These are phyloP conservation scores for Aureobasidium sp. DNA, from an alignment of 2,329 filamentous ascomycete genomes.

Conservation along the genomic window DNA sequence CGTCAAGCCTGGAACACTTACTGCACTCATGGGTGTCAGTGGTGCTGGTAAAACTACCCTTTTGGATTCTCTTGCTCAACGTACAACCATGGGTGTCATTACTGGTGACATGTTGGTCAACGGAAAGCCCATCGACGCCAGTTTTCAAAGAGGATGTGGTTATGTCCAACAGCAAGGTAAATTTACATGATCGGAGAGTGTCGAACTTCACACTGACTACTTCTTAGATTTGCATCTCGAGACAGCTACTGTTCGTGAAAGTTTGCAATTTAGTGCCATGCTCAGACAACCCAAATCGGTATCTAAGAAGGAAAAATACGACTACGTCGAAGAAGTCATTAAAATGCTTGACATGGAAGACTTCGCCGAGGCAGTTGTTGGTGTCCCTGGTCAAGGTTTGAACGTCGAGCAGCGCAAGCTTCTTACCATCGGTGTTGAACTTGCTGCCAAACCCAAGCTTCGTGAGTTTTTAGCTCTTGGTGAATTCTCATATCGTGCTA, in stretches of 20 bases:
- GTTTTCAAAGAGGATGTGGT: constrained; percentile 57
- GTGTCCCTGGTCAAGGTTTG: constrained; percentile 50
- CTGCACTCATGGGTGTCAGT: constrained; percentile 83
- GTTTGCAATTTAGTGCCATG: constrained; percentile 47
- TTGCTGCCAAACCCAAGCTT: constrained; percentile 59
- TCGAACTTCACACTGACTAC: neutral
- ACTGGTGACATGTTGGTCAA: constrained; percentile 60
- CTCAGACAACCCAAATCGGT: constrained; percentile 49
- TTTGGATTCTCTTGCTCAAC: constrained; percentile 46
- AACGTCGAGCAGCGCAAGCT: constrained; percentile 61
- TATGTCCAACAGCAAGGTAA: constrained; percentile 58
- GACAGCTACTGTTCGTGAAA: constrained; percentile 49
- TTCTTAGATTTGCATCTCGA: constrained; percentile 51
- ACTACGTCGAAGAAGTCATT: constrained; percentile 58
- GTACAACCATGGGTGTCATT: constrained; percentile 54
- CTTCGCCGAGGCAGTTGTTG: constrained; percentile 58
- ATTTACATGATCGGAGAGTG: neutral
- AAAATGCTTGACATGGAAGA: constrained; percentile 58
- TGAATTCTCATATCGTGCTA: too few species aligned
- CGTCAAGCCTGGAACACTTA: constrained; percentile 87
- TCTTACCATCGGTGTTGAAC: constrained; percentile 55
- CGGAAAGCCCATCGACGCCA: constrained; percentile 46
- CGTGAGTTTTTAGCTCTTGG: constrained; percentile 15
- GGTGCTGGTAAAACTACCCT: constrained; percentile 94
- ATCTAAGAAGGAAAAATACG: constrained; percentile 49